phyloP scores from a whole-genome alignment of 2,329 filamentous ascomycete genomes.

The Verticillium isaacii region DNA sequence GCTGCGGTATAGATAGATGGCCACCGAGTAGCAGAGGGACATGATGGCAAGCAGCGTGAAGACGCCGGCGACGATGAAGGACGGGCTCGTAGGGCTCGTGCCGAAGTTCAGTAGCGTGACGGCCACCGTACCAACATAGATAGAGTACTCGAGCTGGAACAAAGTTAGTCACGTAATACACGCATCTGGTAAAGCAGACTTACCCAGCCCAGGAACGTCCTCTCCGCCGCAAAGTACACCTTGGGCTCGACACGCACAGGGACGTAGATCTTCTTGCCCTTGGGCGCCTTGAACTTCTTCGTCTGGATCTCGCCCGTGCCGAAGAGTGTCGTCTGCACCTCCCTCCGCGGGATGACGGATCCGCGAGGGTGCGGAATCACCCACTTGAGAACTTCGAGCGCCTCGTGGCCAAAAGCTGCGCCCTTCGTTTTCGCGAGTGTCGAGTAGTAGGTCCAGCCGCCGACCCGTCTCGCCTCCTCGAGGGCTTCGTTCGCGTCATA shows the following conservation, averaged over 20 bases:
- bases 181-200: constrained; percentile 24
- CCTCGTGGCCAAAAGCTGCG: constrained; percentile 33
- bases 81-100: constrained; percentile 46
- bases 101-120: constrained; percentile 81
- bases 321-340: constrained; percentile 49
- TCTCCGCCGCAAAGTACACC: constrained; percentile 93
- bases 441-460: constrained; percentile 70
- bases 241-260: constrained; percentile 95
- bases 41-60: constrained; percentile 80
- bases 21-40: constrained; percentile 77
- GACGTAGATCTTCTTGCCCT: constrained; percentile 90
- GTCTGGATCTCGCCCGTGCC: constrained; percentile 50
- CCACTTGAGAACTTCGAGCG: constrained; percentile 40
- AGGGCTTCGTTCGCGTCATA: constrained; percentile 70
- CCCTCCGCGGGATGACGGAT: constrained; percentile 52
- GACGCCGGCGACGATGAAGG: constrained; percentile 65
- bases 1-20: constrained; percentile 84
- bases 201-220: constrained; percentile 93
- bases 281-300: constrained; percentile 66
- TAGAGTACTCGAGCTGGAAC: constrained; percentile 81
- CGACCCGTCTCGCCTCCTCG: constrained; percentile 71
- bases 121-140: constrained; percentile 86
- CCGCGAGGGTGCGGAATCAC: constrained; percentile 51
- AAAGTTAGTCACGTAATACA: constrained; percentile 14
- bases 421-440: constrained; percentile 49